These are phyloP conservation scores for Elsinoe fawcettii DNA, from an alignment of 2,329 filamentous ascomycete genomes.

Conservation along the genomic window DNA sequence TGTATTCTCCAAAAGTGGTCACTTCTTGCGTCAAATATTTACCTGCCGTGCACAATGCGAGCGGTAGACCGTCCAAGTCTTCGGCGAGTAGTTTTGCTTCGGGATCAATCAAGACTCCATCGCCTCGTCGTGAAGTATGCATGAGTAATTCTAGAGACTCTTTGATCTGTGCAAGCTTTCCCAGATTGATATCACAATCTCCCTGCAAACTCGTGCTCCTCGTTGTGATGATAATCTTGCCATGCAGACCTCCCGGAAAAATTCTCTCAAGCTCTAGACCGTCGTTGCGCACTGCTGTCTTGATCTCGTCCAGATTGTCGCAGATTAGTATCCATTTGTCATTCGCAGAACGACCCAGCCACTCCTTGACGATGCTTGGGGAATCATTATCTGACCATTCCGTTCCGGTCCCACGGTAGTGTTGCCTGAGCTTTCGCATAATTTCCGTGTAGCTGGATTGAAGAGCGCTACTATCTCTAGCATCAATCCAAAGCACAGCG, in stretches of 20 bases:
- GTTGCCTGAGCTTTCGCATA: background rate
- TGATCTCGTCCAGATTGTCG: slow-evolving; percentile 29
- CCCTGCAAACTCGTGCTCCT: background rate
- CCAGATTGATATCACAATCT: background rate
- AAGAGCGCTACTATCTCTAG: background rate
- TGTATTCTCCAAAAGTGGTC: slow-evolving; percentile 10
- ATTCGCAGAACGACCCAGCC: slow-evolving; percentile 26
- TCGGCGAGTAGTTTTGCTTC: slow-evolving; percentile 19
- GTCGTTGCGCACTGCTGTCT: slow-evolving; percentile 16
- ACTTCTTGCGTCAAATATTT: slow-evolving; percentile 21
- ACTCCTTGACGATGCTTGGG: slow-evolving; percentile 21
- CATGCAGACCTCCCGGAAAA: slow-evolving; percentile 25
- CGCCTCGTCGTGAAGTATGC: background rate
- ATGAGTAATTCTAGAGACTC: background rate
- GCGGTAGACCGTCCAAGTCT: slow-evolving; percentile 25
- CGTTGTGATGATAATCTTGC: slow-evolving; percentile 27
- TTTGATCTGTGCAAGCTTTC: background rate
- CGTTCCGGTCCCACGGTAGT: too few species aligned
- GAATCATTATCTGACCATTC: too few species aligned
- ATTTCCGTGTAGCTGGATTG: background rate
- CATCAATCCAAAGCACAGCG: slow-evolving; percentile 31
- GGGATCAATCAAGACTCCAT: background rate
- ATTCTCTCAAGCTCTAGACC: slow-evolving; percentile 17
- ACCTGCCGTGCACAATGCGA: slow-evolving; percentile 24
- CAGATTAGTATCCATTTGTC: slow-evolving; percentile 30